Conservation (phyloP, 148 eudicot species). For the Persicaria maculosa region DNA sequence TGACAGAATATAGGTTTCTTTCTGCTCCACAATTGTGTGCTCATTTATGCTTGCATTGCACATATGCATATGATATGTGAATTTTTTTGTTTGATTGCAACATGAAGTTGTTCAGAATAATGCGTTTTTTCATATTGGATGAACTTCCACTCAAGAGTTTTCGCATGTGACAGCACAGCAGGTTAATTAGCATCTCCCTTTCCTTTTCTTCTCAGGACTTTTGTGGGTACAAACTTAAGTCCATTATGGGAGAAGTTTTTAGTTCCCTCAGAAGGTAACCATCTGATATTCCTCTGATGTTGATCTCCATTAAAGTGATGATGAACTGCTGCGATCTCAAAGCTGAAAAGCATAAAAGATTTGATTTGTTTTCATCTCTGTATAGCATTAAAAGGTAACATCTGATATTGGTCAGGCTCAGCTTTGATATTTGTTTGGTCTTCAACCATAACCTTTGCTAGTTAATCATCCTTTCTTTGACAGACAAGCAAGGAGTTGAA, state of each 20-base stretch:
- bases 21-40: conserved; percentile 9
- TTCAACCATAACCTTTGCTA: neutral
- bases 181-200: conserved; percentile 14
- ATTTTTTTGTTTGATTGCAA: neutral
- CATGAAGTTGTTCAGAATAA: neutral
- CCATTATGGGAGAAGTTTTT: conserved; percentile 86
- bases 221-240: conserved; percentile 85
- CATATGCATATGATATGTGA: neutral
- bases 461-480: neutral
- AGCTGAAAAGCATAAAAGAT: neutral
- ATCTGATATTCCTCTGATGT: neutral
- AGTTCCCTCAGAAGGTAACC: conserved; percentile 62
- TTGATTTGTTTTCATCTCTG: neutral
- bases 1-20: conserved; percentile 86
- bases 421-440: neutral
- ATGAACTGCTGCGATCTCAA: neutral
- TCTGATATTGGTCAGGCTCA: neutral
- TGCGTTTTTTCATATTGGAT: conserved; percentile 1
- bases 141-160: neutral
- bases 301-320: neutral
- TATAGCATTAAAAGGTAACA: neutral
- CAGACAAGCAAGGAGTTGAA: neutral
- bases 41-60: neutral
- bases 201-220: conserved; percentile 53
- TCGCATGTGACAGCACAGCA: neutral